phyloP scores from a whole-genome alignment of 2,329 filamentous ascomycete species.

The Colletotrichum liriopes region DNA sequence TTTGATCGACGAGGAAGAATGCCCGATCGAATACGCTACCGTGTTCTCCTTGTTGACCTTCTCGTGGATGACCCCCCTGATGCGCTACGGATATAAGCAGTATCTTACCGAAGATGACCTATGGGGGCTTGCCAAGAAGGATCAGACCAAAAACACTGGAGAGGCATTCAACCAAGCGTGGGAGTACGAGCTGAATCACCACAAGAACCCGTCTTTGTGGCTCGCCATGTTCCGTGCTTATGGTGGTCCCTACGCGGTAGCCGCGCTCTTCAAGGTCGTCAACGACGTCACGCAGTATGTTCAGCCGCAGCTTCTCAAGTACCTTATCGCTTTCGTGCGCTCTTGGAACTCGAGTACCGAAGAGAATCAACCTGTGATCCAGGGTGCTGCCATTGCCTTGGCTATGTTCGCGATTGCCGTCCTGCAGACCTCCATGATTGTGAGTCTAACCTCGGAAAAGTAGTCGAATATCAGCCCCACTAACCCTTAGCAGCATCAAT shows the following conservation, averaged over 20 bases:
- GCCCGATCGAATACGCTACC: constrained; percentile 90
- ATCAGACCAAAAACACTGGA: constrained; percentile 84
- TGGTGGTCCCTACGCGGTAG: constrained; percentile 85
- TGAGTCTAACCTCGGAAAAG: constrained; percentile 47
- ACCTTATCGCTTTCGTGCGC: constrained; percentile 86
- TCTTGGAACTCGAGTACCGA: constrained; percentile 76
- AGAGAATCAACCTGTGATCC: constrained; percentile 80
- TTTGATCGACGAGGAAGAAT: constrained; percentile 73
- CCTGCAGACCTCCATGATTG: constrained; percentile 87
- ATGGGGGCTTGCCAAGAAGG: constrained; percentile 88
- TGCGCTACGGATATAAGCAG: constrained; percentile 93
- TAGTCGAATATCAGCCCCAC: neutral
- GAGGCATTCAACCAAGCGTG: constrained; percentile 81
- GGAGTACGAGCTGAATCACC: constrained; percentile 79
- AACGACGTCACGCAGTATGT: constrained; percentile 90
- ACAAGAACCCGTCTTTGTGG: constrained; percentile 86
- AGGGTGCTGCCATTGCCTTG: constrained; percentile 89
- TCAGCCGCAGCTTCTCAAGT: constrained; percentile 90
- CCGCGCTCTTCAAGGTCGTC: constrained; percentile 87
- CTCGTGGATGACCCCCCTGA: constrained; percentile 98
- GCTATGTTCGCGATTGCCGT: constrained; percentile 93
- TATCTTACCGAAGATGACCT: constrained; percentile 95
- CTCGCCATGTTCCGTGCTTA: constrained; percentile 87
- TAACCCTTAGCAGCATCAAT: constrained; percentile 77
- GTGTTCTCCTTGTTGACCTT: constrained; percentile 96